These are phyloP conservation scores for Rutstroemia sp. DNA, from an alignment of 2,329 filamentous ascomycete genomes.

Conservation along the genomic window DNA sequence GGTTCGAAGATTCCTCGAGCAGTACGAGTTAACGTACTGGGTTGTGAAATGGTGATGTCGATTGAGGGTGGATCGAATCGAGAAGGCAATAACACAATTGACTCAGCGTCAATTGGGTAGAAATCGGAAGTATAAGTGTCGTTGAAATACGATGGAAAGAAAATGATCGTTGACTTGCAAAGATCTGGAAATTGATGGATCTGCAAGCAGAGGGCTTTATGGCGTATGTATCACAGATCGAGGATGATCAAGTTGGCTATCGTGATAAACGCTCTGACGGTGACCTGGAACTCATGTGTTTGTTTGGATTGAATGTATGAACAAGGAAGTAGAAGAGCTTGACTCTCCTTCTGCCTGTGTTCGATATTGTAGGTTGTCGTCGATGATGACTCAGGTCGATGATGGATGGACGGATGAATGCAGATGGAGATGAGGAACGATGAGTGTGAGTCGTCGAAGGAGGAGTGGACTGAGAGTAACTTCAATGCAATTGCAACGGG, in stretches of 20 bases:
- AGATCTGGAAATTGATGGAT: not conserved
- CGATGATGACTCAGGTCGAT: not conserved
- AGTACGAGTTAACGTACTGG: slow-evolving; percentile 4
- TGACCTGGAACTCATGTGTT: slow-evolving; percentile 36
- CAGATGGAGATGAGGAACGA: not conserved
- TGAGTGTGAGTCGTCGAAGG: not conserved
- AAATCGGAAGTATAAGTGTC: not conserved
- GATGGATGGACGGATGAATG: no score
- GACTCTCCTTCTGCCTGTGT: slow-evolving; percentile 36
- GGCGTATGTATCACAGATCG: slow-evolving; percentile 9
- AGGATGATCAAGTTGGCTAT: slow-evolving; percentile 28
- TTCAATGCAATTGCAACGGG: slow-evolving; percentile 5
- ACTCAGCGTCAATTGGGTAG: slow-evolving; percentile 14
- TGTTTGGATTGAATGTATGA: slow-evolving; percentile 31
- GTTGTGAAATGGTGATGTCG: slow-evolving; percentile 11
- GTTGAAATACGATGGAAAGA: not conserved
- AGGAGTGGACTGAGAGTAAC: not conserved
- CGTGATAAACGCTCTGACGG: slow-evolving; percentile 32
- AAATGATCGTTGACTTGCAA: slow-evolving; percentile 3
- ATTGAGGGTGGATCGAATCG: slow-evolving; percentile 18
- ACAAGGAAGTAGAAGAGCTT: slow-evolving; percentile 41
- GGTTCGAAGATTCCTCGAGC: slow-evolving; percentile 17
- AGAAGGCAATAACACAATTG: slow-evolving; percentile 15
- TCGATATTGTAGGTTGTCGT: slow-evolving; percentile 1
- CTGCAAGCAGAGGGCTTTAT: slow-evolving; percentile 6